A percentile compares a stretch with the other conserved stretches of the same genome.
Conservation (phyloP, 2,329 filamentous ascomycete species). For the Nigrograna mackinnonii region DNA sequence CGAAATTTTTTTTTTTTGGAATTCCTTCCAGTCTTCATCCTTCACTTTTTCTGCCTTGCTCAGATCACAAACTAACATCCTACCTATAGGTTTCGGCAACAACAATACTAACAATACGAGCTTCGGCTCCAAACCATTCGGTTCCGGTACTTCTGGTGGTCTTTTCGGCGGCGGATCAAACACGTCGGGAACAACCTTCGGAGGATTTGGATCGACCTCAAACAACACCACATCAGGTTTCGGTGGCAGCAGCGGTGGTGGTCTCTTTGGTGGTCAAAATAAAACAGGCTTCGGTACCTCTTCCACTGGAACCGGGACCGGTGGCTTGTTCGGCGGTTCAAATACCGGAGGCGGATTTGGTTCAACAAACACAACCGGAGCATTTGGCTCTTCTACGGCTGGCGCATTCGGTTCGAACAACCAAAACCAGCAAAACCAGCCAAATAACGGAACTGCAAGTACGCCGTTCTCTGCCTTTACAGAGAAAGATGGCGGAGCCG, state of each 20-base stretch:
- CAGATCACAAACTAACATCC: not conserved
- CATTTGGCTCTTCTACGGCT: constrained; percentile 12
- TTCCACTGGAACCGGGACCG: constrained; percentile 20
- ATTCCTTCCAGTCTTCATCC: not conserved
- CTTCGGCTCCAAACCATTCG: constrained; percentile 48
- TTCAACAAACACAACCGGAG: constrained; percentile 15
- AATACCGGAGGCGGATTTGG: constrained; percentile 33
- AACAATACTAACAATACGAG: constrained; percentile 39
- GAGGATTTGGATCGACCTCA: constrained; percentile 34
- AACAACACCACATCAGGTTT: constrained; percentile 36
- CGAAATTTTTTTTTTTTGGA: not conserved
- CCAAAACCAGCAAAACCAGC: constrained; percentile 11
- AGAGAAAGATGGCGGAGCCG: constrained; percentile 71
- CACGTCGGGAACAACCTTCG: constrained; percentile 18
- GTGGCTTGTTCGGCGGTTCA: constrained; percentile 23
- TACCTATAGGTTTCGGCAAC: constrained; percentile 39
- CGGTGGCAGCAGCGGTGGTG: constrained; percentile 23
- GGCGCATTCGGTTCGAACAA: constrained; percentile 9
- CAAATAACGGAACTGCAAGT: constrained; percentile 65
- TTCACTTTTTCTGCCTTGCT: not conserved
- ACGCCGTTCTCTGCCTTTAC: constrained; percentile 67
- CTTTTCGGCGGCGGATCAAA: constrained; percentile 36
- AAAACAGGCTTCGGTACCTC: constrained; percentile 31
- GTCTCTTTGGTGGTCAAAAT: constrained; percentile 38
- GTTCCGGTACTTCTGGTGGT: constrained; percentile 42